A percentile compares a stretch with the other conserved stretches of the same genome.
These are phyloP conservation scores for Thuja plicata DNA, from an alignment of 83 land plant species.

Conservation along the genomic window DNA sequence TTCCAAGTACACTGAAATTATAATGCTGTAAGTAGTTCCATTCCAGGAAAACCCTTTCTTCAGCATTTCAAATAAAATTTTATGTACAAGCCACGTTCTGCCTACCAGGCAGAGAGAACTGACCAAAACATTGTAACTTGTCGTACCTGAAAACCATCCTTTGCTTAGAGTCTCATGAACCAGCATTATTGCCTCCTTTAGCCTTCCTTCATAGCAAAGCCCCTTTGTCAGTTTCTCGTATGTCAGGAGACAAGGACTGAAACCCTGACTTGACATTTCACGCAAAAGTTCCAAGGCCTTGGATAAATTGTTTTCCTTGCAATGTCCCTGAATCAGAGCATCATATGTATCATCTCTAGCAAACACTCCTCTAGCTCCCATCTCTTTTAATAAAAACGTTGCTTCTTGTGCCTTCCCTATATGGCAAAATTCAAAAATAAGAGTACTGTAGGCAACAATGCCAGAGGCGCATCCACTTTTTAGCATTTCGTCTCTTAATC, in stretches of 20 bases:
- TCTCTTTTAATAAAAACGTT: neutral
- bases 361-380: neutral
- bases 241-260: conserved; percentile 10
- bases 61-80: conserved; percentile 8
- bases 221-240: conserved; percentile 1
- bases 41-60: conserved; percentile 5
- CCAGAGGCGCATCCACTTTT: conserved; percentile 1
- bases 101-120: neutral
- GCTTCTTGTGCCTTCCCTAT: conserved; percentile 4
- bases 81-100: neutral
- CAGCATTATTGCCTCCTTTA: neutral
- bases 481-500: conserved; percentile 8
- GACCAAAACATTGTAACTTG: neutral
- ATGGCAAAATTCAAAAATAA: conserved; percentile 5
- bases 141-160: conserved; percentile 7
- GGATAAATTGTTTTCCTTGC: conserved; percentile 6
- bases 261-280: conserved; percentile 13
- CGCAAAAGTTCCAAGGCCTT: conserved; percentile 10
- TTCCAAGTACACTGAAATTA: neutral
- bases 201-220: conserved; percentile 4
- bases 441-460: conserved; percentile 13
- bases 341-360: conserved; percentile 3
- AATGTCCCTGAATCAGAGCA: conserved; percentile 11
- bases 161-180: neutral
- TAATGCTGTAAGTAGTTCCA: conserved; percentile 8